Evolutionary conservation across 768 basidiomycete genomes (phyloP), one percentile per base, ranked within the genome.

Genomic region (Rhizopogon rudus): DNA sequence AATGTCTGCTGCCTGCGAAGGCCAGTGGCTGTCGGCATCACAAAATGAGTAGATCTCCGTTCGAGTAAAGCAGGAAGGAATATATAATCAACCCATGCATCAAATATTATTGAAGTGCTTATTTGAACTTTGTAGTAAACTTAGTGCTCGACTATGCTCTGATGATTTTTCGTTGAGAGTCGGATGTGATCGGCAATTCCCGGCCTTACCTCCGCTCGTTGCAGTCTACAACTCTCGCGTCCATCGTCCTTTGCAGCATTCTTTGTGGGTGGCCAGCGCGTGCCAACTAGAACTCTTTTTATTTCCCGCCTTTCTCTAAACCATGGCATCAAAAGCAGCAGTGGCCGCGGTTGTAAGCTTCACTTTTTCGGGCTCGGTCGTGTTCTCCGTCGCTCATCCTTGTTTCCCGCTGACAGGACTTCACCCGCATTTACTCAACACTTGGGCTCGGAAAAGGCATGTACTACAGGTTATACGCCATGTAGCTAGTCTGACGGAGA

Each of bases 391-490:
- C 28, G 39, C 52, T 56, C n/a, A 61, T 51, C 54, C 45, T 51
- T 22, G 60, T 56, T 25, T 54, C 42, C 52, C 50, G 53, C 54
- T 35, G 54, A 57, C 65, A 93, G 91, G 90, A 92, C 73, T 92
- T 91, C 70, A 72, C 87, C 67, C 88, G 88, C 67, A 81, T 93
- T 61, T 93, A 92, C 72, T 75, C 85, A 53, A 84, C 88, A 51
- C 81, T 93, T 25, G 87, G 88, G 63, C 82, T 93, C 65, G 91
- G 91, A 69, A 91, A 91, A 78, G 91, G 91, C 91, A 51, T n/a
- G 79, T 29, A 28, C 9, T 2, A 3, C 16, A 29, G 71, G 42
- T 20, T 40, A 29, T 31, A 13, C 33, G 35, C 17, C 1, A 3
- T 35, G 9, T 10, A 25, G 41, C 33, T 31, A 16, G 6, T 14